Evolutionary conservation across 108 stramenopile species (phyloP).

Genomic region (Nitzschia putrida): DNA sequence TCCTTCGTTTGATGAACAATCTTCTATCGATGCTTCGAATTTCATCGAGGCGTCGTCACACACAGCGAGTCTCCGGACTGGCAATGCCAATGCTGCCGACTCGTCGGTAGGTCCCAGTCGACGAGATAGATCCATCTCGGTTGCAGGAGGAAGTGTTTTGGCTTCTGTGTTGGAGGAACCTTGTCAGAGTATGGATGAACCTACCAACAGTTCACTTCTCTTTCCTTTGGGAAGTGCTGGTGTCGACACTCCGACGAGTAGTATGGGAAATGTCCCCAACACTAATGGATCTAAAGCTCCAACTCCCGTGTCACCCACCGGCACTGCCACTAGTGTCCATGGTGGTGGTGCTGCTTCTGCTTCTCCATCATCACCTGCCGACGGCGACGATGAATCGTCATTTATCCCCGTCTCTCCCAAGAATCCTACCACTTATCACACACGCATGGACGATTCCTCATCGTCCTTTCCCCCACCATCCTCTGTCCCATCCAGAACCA

Average conservation of each 20-base stretch:
- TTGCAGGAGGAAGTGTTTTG: constrained; percentile 6
- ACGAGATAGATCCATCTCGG: background rate
- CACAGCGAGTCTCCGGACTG: background rate
- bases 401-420: background rate
- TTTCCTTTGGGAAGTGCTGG: too few relatives aligned
- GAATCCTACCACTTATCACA: too few relatives aligned
- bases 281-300: too few relatives aligned
- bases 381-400: background rate
- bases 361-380: too few relatives aligned
- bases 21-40: constrained; percentile 6
- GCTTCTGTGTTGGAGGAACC: constrained; percentile 17
- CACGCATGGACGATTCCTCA: too few relatives aligned
- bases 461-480: too few relatives aligned
- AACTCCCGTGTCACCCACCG: too few relatives aligned
- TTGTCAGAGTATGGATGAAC: background rate
- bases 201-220: background rate
- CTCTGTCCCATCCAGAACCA: constrained; percentile 12
- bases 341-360: too few relatives aligned
- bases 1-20: constrained; percentile 11
- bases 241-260: too few relatives aligned
- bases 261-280: too few relatives aligned
- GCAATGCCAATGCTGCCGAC: background rate
- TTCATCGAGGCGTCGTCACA: constrained; percentile 5
- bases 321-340: too few relatives aligned
- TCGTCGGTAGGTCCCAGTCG: background rate